Evolutionary conservation across 2,329 filamentous ascomycete species (phyloP).

Genomic region (Didymosphaeria variabile): DNA sequence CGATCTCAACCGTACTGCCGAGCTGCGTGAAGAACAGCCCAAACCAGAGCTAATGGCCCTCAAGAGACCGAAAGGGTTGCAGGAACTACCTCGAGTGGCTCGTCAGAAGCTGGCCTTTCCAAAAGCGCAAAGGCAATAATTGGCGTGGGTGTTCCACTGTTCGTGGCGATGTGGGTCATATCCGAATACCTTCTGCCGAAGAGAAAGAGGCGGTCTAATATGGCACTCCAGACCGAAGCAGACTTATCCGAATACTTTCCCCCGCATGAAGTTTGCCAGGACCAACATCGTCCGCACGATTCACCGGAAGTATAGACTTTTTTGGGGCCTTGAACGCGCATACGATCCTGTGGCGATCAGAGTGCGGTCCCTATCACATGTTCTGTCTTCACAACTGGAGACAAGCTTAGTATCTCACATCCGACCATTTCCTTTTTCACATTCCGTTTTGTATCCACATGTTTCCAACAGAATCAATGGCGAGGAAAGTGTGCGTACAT

Average conservation of each 20-base stretch:
- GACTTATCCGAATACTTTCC: background rate
- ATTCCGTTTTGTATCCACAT: no score
- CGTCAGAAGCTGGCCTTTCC: background rate
- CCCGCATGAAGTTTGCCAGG: background rate
- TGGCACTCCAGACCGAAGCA: background rate
- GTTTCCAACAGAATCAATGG: no score
- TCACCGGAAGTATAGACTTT: background rate
- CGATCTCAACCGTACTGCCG: constrained; percentile 1
- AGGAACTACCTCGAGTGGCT: background rate
- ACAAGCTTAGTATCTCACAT: no score
- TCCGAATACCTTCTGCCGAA: background rate
- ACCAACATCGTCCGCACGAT: background rate
- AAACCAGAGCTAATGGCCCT: background rate
- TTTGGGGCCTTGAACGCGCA: background rate
- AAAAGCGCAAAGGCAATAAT: background rate
- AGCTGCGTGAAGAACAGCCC: background rate
- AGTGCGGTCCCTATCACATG: no score
- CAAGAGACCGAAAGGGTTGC: background rate
- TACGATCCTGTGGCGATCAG: background rate
- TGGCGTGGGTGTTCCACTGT: background rate
- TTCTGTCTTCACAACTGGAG: no score
- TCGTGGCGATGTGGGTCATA: background rate
- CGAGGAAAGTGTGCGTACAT: no score
- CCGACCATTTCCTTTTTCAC: no score
- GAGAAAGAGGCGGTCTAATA: background rate